A percentile compares a stretch with the other conserved stretches of the same genome.
Conservation (phyloP, 352 stramenopile species). For the Saprolegnia diclina region DNA sequence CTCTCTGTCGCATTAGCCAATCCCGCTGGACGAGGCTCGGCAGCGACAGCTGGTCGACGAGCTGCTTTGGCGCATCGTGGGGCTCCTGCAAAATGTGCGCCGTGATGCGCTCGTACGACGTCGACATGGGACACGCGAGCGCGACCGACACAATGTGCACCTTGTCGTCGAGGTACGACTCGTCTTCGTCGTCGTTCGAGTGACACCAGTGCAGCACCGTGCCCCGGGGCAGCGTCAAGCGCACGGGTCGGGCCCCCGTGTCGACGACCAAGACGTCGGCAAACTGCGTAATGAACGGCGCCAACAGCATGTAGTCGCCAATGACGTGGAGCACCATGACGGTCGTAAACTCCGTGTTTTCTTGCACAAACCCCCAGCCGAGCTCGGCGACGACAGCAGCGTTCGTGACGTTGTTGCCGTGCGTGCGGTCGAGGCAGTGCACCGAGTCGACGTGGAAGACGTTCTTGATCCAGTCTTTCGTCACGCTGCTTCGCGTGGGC, state of each 20-base stretch:
- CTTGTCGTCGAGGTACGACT: background rate
- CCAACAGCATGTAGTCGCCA: background rate
- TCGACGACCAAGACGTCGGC: background rate
- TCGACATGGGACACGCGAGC: background rate
- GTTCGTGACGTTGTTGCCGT: slow-evolving; percentile 1
- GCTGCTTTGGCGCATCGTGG: background rate
- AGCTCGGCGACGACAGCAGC: background rate
- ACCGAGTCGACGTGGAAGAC: slow-evolving; percentile 1
- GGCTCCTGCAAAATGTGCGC: background rate
- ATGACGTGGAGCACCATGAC: slow-evolving; percentile 11
- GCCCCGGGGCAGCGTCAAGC: background rate
- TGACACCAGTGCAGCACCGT: background rate
- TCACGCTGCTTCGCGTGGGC: background rate
- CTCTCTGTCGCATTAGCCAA: background rate
- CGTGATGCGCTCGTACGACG: background rate
- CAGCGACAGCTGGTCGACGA: background rate
- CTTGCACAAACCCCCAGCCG: background rate
- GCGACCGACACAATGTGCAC: background rate
- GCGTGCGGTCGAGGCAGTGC: background rate
- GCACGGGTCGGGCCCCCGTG: background rate
- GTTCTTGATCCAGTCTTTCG: background rate
- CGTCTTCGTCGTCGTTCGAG: background rate
- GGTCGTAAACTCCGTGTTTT: background rate
- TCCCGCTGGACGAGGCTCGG: background rate
- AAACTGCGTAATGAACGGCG: background rate